A percentile compares a stretch with the other conserved stretches of the same genome.
These are phyloP conservation scores for Talaromyces trachyspermus DNA, from an alignment of 495 filamentous ascomycete species.

Conservation along the genomic window DNA sequence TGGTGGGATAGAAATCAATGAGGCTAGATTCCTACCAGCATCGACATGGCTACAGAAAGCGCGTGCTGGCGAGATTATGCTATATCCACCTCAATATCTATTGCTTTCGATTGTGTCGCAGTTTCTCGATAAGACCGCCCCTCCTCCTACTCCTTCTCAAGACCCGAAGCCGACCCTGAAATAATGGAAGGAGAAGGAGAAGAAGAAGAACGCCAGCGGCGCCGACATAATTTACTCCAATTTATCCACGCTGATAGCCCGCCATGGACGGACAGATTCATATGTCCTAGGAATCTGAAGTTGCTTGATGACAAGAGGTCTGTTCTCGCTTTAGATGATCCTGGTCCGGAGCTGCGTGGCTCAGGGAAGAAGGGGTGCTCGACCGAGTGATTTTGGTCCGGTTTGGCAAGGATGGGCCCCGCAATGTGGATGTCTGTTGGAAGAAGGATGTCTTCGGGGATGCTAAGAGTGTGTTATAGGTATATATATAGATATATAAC, in stretches of 20 bases:
- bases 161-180: no score
- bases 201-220: constrained; percentile 29
- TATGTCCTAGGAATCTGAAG: constrained; percentile 58
- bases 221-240: constrained; percentile 43
- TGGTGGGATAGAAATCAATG: constrained; percentile 78
- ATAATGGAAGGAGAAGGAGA: constrained; percentile 24
- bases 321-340: constrained; percentile 61
- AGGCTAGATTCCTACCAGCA: constrained; percentile 67
- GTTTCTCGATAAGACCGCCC: constrained; percentile 46
- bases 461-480: constrained; percentile 26
- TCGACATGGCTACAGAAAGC: constrained; percentile 60
- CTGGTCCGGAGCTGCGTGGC: constrained; percentile 62
- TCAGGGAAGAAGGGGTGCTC: constrained; percentile 57
- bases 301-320: constrained; percentile 48
- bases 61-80: constrained; percentile 57
- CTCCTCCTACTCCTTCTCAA: not conserved
- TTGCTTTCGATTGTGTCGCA: constrained; percentile 59
- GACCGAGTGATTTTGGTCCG: constrained; percentile 67
- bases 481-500: no score
- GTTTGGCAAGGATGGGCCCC: constrained; percentile 51
- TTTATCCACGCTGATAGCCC: constrained; percentile 53
- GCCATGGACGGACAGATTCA: constrained; percentile 71
- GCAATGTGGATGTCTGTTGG: constrained; percentile 45
- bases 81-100: constrained; percentile 88
- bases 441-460: constrained; percentile 41